Percentiles rank a stretch among this genome's conserved stretches.
Conservation (phyloP, 371 early-diverging fungal species). For the Zychaea mexicana region DNA sequence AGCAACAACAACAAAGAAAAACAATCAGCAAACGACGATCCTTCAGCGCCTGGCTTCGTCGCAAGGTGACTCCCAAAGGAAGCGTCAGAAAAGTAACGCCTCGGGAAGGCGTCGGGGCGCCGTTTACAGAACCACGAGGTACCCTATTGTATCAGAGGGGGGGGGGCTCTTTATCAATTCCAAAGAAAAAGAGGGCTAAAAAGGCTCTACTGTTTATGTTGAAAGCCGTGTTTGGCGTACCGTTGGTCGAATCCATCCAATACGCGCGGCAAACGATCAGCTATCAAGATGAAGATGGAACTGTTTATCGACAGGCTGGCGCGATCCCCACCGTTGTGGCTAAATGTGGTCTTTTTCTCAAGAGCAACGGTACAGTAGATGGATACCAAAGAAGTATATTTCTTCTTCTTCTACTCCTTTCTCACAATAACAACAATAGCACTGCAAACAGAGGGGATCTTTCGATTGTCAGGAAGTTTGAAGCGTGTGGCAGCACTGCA, state of each 20-base stretch:
- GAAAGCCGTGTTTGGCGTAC: constrained; percentile 25
- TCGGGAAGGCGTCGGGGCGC: too few relatives aligned
- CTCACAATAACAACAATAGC: not conserved
- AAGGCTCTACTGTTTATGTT: not conserved
- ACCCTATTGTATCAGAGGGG: too few relatives aligned
- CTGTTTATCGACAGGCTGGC: constrained; percentile 27
- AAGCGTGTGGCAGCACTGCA: constrained; percentile 65
- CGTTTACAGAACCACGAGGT: not conserved
- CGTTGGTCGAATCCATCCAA: constrained; percentile 20
- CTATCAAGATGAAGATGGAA: constrained; percentile 24
- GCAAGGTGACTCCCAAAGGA: not conserved
- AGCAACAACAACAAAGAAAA: too few relatives aligned
- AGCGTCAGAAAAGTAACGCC: not conserved
- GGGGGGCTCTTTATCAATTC: too few relatives aligned
- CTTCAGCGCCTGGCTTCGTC: not conserved
- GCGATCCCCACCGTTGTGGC: constrained; percentile 50
- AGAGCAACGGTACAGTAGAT: constrained; percentile 36
- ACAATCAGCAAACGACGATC: not conserved
- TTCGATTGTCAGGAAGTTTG: constrained; percentile 41
- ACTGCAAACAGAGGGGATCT: constrained; percentile 24
- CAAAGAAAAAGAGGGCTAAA: too few relatives aligned
- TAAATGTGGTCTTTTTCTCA: constrained; percentile 48
- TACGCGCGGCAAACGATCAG: constrained; percentile 27
- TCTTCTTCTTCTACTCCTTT: not conserved
- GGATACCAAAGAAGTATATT: not conserved